phyloP scores from a whole-genome alignment of 2,329 filamentous ascomycete genomes.

The Paramyrothecium sp. region DNA sequence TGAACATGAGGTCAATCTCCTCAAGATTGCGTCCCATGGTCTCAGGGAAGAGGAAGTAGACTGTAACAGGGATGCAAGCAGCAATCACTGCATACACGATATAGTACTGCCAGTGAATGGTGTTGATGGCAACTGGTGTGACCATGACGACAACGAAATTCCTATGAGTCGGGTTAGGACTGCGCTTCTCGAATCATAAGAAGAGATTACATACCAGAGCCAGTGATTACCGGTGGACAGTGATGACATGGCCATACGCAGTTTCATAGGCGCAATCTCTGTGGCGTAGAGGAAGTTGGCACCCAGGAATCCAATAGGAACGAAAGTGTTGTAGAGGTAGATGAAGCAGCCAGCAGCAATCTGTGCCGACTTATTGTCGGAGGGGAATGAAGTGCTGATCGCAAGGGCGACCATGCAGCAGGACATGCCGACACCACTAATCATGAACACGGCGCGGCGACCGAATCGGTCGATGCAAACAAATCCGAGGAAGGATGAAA shows the following conservation, averaged over 20 bases:
- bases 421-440: slow-evolving; percentile 22
- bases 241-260: slow-evolving; percentile 42
- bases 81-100: slow-evolving; percentile 44
- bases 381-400: slow-evolving; percentile 18
- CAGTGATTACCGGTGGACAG: slow-evolving; percentile 48
- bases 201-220: slow-evolving; percentile 18
- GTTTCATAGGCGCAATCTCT: slow-evolving; percentile 48
- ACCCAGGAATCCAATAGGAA: slow-evolving; percentile 63
- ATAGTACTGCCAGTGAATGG: slow-evolving; percentile 51
- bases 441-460: slow-evolving; percentile 20
- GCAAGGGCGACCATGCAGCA: slow-evolving; percentile 22
- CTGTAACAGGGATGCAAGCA: slow-evolving; percentile 40
- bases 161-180: slow-evolving; percentile 6
- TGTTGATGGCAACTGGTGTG: slow-evolving; percentile 61
- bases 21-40: slow-evolving; percentile 50
- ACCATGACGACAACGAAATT: slow-evolving; percentile 56
- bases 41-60: slow-evolving; percentile 35
- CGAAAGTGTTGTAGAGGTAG: slow-evolving; percentile 68
- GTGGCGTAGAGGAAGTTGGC: slow-evolving; percentile 60
- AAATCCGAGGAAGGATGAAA: slow-evolving; percentile 23
- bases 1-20: slow-evolving; percentile 42
- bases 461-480: slow-evolving; percentile 26
- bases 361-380: slow-evolving; percentile 18
- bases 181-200: background rate
- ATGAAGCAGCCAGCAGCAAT: slow-evolving; percentile 41